These are phyloP conservation scores for Phytophthora fragariaefolia DNA, from an alignment of 352 stramenopile species.

Conservation along the genomic window DNA sequence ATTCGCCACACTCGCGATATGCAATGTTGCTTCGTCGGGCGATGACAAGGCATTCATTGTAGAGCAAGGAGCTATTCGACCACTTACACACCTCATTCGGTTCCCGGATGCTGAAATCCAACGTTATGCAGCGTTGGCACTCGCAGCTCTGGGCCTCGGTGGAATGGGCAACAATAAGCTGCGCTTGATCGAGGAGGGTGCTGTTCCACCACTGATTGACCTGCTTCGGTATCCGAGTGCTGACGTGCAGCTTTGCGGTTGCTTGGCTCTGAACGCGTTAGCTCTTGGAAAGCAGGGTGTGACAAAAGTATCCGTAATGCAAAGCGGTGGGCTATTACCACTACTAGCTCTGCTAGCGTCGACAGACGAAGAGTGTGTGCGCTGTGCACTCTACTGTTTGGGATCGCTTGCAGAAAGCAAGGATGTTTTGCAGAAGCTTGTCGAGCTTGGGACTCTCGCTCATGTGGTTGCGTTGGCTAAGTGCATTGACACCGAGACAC, in stretches of 20 bases:
- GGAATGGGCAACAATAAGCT: slow-evolving; percentile 94
- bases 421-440: slow-evolving; percentile 91
- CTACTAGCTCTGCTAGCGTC: slow-evolving; percentile 89
- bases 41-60: slow-evolving; percentile 92
- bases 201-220: slow-evolving; percentile 92
- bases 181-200: slow-evolving; percentile 92
- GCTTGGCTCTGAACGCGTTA: slow-evolving; percentile 93
- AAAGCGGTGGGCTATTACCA: slow-evolving; percentile 89
- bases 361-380: slow-evolving; percentile 90
- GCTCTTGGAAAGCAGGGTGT: slow-evolving; percentile 84
- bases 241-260: slow-evolving; percentile 93
- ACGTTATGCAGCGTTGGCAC: slow-evolving; percentile 92
- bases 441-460: slow-evolving; percentile 88
- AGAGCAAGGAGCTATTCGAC: slow-evolving; percentile 91
- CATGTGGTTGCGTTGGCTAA: slow-evolving; percentile 83
- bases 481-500: slow-evolving; percentile 92
- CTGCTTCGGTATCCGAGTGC: slow-evolving; percentile 94
- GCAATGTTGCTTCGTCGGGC: slow-evolving; percentile 88
- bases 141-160: slow-evolving; percentile 93
- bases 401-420: slow-evolving; percentile 93
- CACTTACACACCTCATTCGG: slow-evolving; percentile 93
- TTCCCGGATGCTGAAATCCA: slow-evolving; percentile 97
- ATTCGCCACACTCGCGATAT: slow-evolving; percentile 95
- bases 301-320: slow-evolving; percentile 92
- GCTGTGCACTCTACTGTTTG: slow-evolving; percentile 92